phyloP scores from a whole-genome alignment of 1,139 yeast genomes.

The Yamadazyma conglobata region DNA sequence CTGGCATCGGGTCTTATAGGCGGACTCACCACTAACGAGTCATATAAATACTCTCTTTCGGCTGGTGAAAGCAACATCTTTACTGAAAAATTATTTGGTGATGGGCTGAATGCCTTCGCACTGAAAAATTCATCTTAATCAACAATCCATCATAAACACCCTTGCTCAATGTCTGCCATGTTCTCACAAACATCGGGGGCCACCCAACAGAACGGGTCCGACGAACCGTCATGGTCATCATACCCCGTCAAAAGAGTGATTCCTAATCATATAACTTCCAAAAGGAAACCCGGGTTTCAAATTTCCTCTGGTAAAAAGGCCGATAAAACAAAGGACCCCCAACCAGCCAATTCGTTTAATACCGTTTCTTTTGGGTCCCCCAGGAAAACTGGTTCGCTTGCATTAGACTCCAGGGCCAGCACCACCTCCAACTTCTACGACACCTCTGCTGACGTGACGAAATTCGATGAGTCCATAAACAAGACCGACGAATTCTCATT shows the following conservation, averaged over 20 bases:
- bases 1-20: constrained; percentile 85
- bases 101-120: no score
- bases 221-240: constrained; percentile 51
- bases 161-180: constrained; percentile 7
- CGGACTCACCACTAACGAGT: constrained; percentile 60
- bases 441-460: constrained; percentile 23
- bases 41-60: constrained; percentile 76
- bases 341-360: constrained; percentile 28
- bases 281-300: constrained; percentile 43
- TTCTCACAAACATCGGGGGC: constrained; percentile 2
- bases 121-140: neutral
- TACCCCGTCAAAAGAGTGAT: constrained; percentile 51
- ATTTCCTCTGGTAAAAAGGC: constrained; percentile 23
- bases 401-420: constrained; percentile 17
- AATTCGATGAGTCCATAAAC: constrained; percentile 30
- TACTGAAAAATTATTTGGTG: no score
- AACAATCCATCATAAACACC: neutral
- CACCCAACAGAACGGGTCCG: constrained; percentile 1
- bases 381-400: constrained; percentile 16
- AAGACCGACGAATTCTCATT: constrained; percentile 30
- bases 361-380: constrained; percentile 40
- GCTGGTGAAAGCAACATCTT: constrained; percentile 75
- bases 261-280: constrained; percentile 52
- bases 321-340: constrained; percentile 12
- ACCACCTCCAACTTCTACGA: constrained; percentile 20